Evolutionary conservation across 2,329 filamentous ascomycete genomes (phyloP), one percentile per base, ranked within the genome.

Genomic region (Magnaporthales sp.): DNA sequence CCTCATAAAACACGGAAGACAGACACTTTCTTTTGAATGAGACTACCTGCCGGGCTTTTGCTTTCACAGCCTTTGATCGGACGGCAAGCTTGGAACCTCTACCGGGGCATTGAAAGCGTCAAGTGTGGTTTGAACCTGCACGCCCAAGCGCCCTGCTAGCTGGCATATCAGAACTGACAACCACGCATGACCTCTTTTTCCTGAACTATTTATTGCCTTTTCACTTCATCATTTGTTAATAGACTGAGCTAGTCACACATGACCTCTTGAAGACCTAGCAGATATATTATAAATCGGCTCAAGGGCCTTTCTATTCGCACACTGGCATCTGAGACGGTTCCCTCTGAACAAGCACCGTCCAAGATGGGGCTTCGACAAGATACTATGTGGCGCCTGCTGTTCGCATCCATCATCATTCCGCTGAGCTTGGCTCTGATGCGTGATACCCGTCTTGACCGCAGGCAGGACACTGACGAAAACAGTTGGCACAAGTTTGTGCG

Each of bases 401-500:
- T 58, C 15, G 54, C 54, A 58, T 58, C 54, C 15, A n/a, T 58
- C 54, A 58, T 58, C 54, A 58, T 58, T 15, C 54, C 54, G 24
- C 54, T 58, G 54, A 15, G 54, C 24, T n/a, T 63, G 27, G 62
- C 30, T 63, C 62, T 63, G 5, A 22, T 63, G 27, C 27, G n/a
- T 38, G 11, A 38, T 58, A 24, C 54, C 24, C 54, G 8, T 27
- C n/a, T 58, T 6, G 8, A 27, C 11, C 54, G 22, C 54, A 26
- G 54, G 22, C 54, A 58, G 22, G 54, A 58, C 22, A 58, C 15
- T 58, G 54, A 27, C 54, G 54, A 58, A 58, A 58, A 58, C 54
- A 71, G 71, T 66, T 81, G 79, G 80, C 73, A 79, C 8, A 73
- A 73, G 62, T 79, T 79, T 67, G 74, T 81, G 13, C 75, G 79